Percentiles rank a stretch among this genome's conserved stretches.
Conservation (phyloP, 768 basidiomycete genomes). For the Lactarius tabidus region DNA sequence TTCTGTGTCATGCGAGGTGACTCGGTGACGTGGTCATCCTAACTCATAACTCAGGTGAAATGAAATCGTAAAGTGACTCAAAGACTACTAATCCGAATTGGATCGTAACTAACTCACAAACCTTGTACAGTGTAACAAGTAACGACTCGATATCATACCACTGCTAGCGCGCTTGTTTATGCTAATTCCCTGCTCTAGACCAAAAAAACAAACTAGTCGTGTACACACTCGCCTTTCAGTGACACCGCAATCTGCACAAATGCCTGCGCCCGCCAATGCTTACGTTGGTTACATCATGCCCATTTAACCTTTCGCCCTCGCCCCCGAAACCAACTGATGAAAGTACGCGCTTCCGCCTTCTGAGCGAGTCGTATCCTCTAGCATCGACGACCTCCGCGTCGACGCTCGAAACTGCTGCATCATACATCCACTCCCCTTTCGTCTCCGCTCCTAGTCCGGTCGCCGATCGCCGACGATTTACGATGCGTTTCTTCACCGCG, state of each 20-base stretch:
- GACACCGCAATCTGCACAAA: background rate
- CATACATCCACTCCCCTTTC: slow-evolving; percentile 24
- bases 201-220: background rate
- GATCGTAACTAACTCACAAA: too few relatives aligned
- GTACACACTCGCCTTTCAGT: background rate
- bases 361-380: slow-evolving; percentile 5
- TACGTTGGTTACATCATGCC: background rate
- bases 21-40: background rate
- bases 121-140: too few relatives aligned
- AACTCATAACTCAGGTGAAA: background rate
- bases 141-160: background rate
- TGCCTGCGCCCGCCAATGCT: background rate
- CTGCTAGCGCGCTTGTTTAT: background rate
- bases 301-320: slow-evolving; percentile 12
- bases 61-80: background rate
- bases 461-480: slow-evolving; percentile 25
- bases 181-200: background rate
- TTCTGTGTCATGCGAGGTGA: background rate
- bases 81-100: background rate
- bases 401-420: slow-evolving; percentile 20
- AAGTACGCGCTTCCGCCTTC: slow-evolving; percentile 24
- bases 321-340: slow-evolving; percentile 18
- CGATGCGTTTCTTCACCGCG: slow-evolving; percentile 27
- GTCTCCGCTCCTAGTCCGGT: slow-evolving; percentile 16
- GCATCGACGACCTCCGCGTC: slow-evolving; percentile 18